These are phyloP conservation scores for Phytophthora fragariae DNA, from an alignment of 352 stramenopile species.

Conservation along the genomic window DNA sequence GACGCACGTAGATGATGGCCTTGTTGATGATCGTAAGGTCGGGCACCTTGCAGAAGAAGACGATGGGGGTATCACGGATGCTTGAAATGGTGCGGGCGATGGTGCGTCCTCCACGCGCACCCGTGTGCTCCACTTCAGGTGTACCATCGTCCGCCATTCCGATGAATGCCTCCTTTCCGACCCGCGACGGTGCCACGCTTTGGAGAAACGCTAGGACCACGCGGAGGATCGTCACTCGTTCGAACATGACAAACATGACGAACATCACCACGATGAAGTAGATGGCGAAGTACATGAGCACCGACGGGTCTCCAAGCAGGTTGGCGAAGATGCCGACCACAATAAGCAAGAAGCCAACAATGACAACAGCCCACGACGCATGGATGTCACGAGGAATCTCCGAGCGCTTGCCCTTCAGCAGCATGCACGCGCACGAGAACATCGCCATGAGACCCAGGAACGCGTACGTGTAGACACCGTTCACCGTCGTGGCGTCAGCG, in stretches of 20 bases:
- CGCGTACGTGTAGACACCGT: slow-evolving; percentile 87
- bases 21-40: slow-evolving; percentile 95
- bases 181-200: slow-evolving; percentile 63
- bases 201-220: slow-evolving; percentile 69
- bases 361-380: slow-evolving; percentile 55
- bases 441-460: slow-evolving; percentile 87
- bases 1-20: slow-evolving; percentile 93
- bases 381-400: slow-evolving; percentile 73
- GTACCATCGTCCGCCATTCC: slow-evolving; percentile 17
- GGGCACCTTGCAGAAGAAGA: slow-evolving; percentile 92
- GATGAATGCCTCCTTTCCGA: slow-evolving; percentile 14
- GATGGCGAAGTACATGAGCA: slow-evolving; percentile 88
- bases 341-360: slow-evolving; percentile 42
- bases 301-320: slow-evolving; percentile 77
- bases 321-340: slow-evolving; percentile 83
- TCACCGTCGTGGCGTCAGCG: slow-evolving; percentile 69
- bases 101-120: slow-evolving; percentile 76
- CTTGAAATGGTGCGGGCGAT: slow-evolving; percentile 76
- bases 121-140: slow-evolving; percentile 50
- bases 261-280: slow-evolving; percentile 82
- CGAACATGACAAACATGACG: slow-evolving; percentile 86
- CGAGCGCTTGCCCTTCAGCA: slow-evolving; percentile 87
- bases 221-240: slow-evolving; percentile 85
- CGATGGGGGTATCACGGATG: slow-evolving; percentile 89
- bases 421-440: slow-evolving; percentile 82